Evolutionary conservation across 2,329 filamentous ascomycete species (phyloP), one percentile per base, ranked within the genome.

Genomic region (Leptographium radiaticola): DNA sequence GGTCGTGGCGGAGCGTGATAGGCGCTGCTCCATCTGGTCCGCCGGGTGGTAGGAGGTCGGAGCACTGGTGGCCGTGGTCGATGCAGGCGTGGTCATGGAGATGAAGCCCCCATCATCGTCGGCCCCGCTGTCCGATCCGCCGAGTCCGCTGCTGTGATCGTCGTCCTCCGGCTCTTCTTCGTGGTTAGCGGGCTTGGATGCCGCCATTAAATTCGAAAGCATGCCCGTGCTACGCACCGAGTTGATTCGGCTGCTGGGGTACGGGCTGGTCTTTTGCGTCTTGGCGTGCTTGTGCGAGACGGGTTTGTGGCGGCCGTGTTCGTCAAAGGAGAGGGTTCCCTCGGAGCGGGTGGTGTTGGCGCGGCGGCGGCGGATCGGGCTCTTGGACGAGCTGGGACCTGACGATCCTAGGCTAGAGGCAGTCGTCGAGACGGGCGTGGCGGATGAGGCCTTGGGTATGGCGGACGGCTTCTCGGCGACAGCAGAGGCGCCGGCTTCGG

Each of bases 271-370:
- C 65, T 83, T 82, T 59, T 83, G 79, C 34, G 79, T 75, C 59
- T 79, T 79, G 61, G 75, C 73, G 65, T 78, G 77, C 68, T 81
- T 82, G 63, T 79, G 74, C 13, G 75, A 70, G n/a, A 46, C 16
- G 16, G 80, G 76, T 62, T 80, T 83, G 69, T 81, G 80, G 61
- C 83, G 78, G 51, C 80, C 80, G 61, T 83, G 76, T 59, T 81
- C 75, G 62, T 84, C 81, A 59, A 82, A 79, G 49, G 74, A 74
- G 53, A 84, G 66, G 56, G 75, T 66, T 52, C 72, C 75, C 57
- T 84, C 81, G 6, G 80, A 81, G 60, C 80, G 80, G 53, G 77
- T 74, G 45, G 80, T 83, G 62, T 80, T 79, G 56, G 82, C 78
- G 58, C 66, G 59, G 51, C 51, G 55, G 18, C 60, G 59, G 53